phyloP scores from a whole-genome alignment of 2,329 filamentous ascomycete genomes.

The Colletotrichum liriopes region DNA sequence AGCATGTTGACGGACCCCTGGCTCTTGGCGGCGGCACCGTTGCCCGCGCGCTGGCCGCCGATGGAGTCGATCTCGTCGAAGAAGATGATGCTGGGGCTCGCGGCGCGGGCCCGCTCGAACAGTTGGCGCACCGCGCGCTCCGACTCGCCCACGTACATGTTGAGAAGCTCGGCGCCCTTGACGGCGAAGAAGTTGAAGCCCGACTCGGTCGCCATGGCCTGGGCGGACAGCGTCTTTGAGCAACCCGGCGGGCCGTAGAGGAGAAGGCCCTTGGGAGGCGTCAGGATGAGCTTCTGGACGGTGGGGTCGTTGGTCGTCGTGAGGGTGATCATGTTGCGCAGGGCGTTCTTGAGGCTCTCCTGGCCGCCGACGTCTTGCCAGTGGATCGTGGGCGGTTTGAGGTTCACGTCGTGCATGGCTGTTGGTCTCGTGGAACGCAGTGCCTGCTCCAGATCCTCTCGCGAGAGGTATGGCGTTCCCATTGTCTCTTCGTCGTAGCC shows the following conservation, averaged over 20 bases:
- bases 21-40: conserved; percentile 59
- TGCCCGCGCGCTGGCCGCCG: conserved; percentile 67
- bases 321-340: conserved; percentile 66
- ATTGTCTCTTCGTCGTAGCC: conserved; percentile 41
- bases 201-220: conserved; percentile 91
- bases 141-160: conserved; percentile 97
- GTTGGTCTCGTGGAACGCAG: conserved; percentile 81
- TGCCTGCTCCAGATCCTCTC: conserved; percentile 75
- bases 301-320: conserved; percentile 52
- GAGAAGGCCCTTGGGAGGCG: conserved; percentile 84
- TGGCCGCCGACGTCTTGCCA: conserved; percentile 94
- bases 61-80: conserved; percentile 98
- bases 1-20: conserved; percentile 82
- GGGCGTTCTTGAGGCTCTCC: conserved; percentile 77
- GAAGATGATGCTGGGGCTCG: conserved; percentile 91
- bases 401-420: conserved; percentile 89
- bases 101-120: conserved; percentile 88
- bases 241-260: conserved; percentile 95
- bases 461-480: conserved; percentile 49
- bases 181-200: conserved; percentile 95
- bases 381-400: conserved; percentile 87
- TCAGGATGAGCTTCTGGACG: conserved; percentile 57
- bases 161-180: conserved; percentile 92
- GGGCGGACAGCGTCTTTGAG: conserved; percentile 93
- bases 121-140: conserved; percentile 89